Conservation (phyloP, 345 rosid species). For the Salix brachista region DNA sequence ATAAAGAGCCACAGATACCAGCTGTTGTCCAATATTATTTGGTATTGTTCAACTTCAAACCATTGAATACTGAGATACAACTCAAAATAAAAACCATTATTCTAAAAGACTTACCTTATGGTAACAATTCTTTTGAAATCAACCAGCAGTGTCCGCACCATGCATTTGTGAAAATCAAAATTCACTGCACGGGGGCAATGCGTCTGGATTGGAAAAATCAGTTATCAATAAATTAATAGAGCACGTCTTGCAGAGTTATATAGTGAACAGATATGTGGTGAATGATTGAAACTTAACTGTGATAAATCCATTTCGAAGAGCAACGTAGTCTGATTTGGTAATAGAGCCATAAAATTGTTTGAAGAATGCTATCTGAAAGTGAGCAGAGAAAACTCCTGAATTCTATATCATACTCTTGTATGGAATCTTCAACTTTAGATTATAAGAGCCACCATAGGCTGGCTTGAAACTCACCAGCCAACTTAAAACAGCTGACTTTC, state of each 20-base stretch:
- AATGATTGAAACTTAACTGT: constrained; percentile 33
- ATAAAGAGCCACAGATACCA: constrained; percentile 92
- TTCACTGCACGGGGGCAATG: constrained; percentile 29
- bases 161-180: constrained; percentile 66
- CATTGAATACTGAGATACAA: too few relatives aligned
- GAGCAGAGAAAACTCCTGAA: neutral
- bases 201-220: constrained; percentile 27
- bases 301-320: constrained; percentile 71
- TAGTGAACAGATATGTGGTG: neutral
- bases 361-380: constrained; percentile 68
- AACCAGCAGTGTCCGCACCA: constrained; percentile 53
- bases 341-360: constrained; percentile 80
- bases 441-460: neutral
- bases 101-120: constrained; percentile 49
- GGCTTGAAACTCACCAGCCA: constrained; percentile 55
- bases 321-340: constrained; percentile 66
- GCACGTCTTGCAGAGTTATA: neutral
- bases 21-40: constrained; percentile 27
- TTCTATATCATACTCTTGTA: neutral
- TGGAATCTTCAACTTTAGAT: neutral
- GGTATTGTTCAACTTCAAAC: neutral
- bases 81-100: neutral
- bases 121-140: constrained; percentile 71
- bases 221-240: neutral
- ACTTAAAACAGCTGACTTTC: constrained; percentile 53